A percentile compares a stretch with the other conserved stretches of the same genome.
These are phyloP conservation scores for Reutealis trisperma DNA, from an alignment of 345 rosid genomes.

Conservation along the genomic window DNA sequence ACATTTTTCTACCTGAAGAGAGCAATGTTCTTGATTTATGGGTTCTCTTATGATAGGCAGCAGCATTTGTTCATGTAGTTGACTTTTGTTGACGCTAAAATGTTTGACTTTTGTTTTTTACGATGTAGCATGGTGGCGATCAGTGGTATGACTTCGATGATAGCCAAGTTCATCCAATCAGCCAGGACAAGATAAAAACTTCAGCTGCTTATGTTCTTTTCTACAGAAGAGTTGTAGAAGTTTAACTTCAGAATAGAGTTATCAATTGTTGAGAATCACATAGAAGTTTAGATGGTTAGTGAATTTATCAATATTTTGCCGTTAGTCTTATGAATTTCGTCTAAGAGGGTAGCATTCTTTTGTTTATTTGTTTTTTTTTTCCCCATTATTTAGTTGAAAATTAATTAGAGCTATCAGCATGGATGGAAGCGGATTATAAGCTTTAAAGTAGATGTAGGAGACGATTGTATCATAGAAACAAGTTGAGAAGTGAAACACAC, in stretches of 20 bases:
- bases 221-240: slow-evolving; percentile 78
- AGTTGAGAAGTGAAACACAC: slow-evolving; percentile 19
- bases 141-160: slow-evolving; percentile 95
- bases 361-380: not conserved
- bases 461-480: slow-evolving; percentile 42
- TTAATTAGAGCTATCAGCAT: slow-evolving; percentile 12
- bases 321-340: slow-evolving; percentile 17
- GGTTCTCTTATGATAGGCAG: not conserved
- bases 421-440: slow-evolving; percentile 15
- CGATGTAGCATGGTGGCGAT: slow-evolving; percentile 81
- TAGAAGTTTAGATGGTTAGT: slow-evolving; percentile 26
- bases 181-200: slow-evolving; percentile 84
- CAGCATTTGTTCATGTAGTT: not conserved
- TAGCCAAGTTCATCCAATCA: slow-evolving; percentile 67
- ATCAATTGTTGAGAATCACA: not conserved
- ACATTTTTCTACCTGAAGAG: not conserved
- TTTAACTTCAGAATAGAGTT: slow-evolving; percentile 20
- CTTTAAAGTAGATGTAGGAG: slow-evolving; percentile 25
- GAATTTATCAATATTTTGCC: slow-evolving; percentile 26
- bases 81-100: not conserved
- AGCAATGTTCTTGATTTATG: not conserved
- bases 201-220: slow-evolving; percentile 96
- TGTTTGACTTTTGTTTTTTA: slow-evolving; percentile 9
- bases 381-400: slow-evolving; percentile 25
- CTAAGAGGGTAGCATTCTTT: slow-evolving; percentile 36